Conservation (phyloP, 129 eudicot species). For the Flaveria robusta region DNA sequence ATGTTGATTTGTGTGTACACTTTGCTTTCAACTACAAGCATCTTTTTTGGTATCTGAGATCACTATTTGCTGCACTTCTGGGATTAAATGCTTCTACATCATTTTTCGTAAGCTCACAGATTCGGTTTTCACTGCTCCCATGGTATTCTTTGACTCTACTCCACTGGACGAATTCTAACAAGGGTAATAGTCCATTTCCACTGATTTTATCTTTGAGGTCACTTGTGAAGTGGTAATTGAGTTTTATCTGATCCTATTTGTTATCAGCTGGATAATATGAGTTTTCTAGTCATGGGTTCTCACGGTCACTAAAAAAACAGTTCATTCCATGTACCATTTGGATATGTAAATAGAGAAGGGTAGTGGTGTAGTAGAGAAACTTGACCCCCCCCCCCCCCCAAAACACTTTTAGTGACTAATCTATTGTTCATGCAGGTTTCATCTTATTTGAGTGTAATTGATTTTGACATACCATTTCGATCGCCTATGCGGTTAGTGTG, state of each 20-base stretch:
- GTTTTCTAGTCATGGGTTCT: too few relatives aligned
- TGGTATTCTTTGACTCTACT: constrained; percentile 80
- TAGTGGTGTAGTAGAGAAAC: too few relatives aligned
- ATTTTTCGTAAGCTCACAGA: constrained; percentile 44
- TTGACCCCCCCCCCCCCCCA: too few relatives aligned
- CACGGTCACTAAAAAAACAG: too few relatives aligned
- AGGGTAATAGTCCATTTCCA: constrained; percentile 44
- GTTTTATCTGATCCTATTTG: too few relatives aligned
- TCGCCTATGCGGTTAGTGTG: constrained; percentile 38
- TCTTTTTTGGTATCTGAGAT: constrained; percentile 48
- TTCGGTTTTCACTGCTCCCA: constrained; percentile 59
- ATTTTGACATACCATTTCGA: constrained; percentile 55
- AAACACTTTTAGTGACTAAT: not conserved
- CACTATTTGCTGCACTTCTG: constrained; percentile 47
- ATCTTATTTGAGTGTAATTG: constrained; percentile 66
- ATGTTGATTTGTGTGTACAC: constrained; percentile 48
- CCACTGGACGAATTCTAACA: constrained; percentile 69
- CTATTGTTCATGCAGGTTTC: constrained; percentile 47
- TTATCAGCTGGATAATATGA: too few relatives aligned
- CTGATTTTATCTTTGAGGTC: too few relatives aligned
- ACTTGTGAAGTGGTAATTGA: not conserved
- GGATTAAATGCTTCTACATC: constrained; percentile 67
- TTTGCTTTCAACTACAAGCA: constrained; percentile 43
- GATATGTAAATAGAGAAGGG: not conserved
- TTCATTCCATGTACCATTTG: too few relatives aligned